Conservation (phyloP, 73 alveolate species). For the Breviolum minutum region DNA sequence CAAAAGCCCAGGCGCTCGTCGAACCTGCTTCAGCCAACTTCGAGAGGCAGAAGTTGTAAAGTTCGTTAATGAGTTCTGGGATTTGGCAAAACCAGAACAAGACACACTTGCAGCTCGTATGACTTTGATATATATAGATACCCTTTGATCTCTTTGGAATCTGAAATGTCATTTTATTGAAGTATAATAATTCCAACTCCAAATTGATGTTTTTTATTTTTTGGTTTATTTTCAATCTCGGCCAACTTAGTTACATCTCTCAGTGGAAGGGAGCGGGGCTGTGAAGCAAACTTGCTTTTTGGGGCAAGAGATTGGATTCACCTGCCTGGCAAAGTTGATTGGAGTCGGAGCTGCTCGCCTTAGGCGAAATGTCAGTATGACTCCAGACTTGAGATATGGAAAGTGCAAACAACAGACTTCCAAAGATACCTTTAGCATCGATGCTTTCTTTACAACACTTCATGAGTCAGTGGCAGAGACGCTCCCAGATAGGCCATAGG, state of each 20-base stretch:
- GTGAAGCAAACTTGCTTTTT: not conserved
- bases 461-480: conserved; percentile 21
- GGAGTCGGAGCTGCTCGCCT: conserved; percentile 11
- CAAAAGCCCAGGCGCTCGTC: conserved; percentile 6
- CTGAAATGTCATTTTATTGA: too few species aligned
- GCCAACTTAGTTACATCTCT: not conserved
- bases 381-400: not conserved
- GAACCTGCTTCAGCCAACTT: not conserved
- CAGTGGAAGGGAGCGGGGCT: not conserved
- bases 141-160: too few species aligned
- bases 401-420: not conserved
- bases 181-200: not conserved
- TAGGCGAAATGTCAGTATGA: not conserved
- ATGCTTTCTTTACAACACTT: not conserved
- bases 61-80: conserved; percentile 2
- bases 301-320: not conserved
- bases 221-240: not conserved
- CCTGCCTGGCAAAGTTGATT: not conserved
- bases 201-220: not conserved
- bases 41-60: not conserved
- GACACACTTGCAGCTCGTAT: not conserved
- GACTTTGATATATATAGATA: not conserved
- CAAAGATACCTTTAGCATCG: not conserved
- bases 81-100: not conserved
- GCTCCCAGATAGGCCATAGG: not conserved